Evolutionary conservation across 805 yeast genomes (phyloP).

Genomic region (Kluyveromyces starmeri): DNA sequence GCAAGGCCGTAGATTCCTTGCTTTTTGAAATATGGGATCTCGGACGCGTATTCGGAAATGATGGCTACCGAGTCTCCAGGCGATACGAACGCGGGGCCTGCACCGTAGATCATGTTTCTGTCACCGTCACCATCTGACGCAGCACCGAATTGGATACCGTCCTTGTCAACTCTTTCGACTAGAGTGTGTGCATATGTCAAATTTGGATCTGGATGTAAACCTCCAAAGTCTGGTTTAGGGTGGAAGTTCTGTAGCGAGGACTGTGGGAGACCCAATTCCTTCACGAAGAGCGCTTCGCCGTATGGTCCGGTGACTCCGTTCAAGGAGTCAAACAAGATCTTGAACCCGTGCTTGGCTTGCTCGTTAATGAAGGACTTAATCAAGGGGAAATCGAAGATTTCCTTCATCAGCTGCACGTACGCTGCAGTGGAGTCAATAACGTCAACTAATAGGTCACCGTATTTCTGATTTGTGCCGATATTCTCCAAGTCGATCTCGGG

Average conservation of each 20-base stretch:
- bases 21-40: constrained; percentile 84
- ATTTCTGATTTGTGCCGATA: constrained; percentile 40
- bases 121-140: constrained; percentile 99
- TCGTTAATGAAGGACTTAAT: constrained; percentile 59
- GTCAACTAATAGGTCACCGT: constrained; percentile 64
- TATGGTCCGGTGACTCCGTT: constrained; percentile 98
- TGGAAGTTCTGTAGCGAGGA: constrained; percentile 65
- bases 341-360: constrained; percentile 49
- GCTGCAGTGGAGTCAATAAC: constrained; percentile 74
- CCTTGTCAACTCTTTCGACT: constrained; percentile 76
- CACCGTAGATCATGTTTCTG: constrained; percentile 97
- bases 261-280: constrained; percentile 63
- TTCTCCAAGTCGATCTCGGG: constrained; percentile 55
- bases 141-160: constrained; percentile 86
- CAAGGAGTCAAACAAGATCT: constrained; percentile 77
- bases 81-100: constrained; percentile 77
- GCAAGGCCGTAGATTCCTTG: constrained; percentile 90
- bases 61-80: constrained; percentile 99
- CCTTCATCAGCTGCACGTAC: constrained; percentile 70
- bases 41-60: constrained; percentile 85
- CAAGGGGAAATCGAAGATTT: constrained; percentile 78
- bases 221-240: constrained; percentile 91
- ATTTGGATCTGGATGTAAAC: constrained; percentile 96
- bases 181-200: constrained; percentile 85
- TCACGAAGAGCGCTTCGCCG: constrained; percentile 73